Evolutionary conservation across 2,329 filamentous ascomycete species (phyloP).

Genomic region (Epichloe glyceriae): DNA sequence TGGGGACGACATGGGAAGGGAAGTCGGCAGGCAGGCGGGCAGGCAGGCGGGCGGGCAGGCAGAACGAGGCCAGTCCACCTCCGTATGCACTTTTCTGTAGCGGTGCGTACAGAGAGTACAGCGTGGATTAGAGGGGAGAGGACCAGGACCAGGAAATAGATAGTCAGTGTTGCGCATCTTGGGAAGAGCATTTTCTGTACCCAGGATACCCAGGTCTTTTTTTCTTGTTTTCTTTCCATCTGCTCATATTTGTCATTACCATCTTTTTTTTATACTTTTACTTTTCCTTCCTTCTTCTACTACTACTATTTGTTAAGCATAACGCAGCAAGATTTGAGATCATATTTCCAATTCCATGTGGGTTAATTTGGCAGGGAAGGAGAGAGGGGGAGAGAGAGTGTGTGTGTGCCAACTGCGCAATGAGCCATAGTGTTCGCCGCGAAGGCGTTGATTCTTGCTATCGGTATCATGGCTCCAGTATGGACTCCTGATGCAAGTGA

Average conservation of each 20-base stretch:
- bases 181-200: slow-evolving; percentile 1
- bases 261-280: neutral
- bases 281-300: neutral
- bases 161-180: neutral
- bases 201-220: slow-evolving; percentile 2
- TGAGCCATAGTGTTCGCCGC: neutral
- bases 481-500: too few relatives aligned
- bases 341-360: neutral
- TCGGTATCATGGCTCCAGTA: too few relatives aligned
- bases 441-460: neutral
- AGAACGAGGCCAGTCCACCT: neutral
- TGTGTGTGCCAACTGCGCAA: neutral
- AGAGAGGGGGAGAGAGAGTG: neutral
- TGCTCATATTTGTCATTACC: neutral
- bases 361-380: neutral
- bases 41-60: neutral
- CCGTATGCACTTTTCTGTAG: neutral
- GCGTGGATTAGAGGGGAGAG: neutral
- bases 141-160: neutral
- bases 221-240: neutral
- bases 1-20: neutral
- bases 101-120: neutral
- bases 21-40: neutral
- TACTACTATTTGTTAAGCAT: neutral
- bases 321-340: neutral